Evolutionary conservation across 257 asterid genomes (phyloP), one percentile per base, ranked within the genome.

Genomic region (Penstemon davidsonii): DNA sequence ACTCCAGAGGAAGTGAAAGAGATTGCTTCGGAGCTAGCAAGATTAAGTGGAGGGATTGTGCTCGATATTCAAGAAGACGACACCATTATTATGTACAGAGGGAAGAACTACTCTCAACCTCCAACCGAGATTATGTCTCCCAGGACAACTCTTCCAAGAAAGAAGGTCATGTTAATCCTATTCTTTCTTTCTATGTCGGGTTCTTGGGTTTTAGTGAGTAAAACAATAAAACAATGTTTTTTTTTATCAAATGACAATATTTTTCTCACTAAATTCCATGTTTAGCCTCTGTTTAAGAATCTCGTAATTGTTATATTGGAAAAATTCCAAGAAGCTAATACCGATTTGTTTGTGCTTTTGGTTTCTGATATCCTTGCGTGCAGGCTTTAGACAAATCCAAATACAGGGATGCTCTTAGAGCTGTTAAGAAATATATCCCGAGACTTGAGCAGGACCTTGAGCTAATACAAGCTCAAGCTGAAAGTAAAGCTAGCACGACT

Each of bases 81-180:
- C 75, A 91, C 96, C 19, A 83, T 94, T 67, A 88, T 94, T 19
- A 94, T 91, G 97, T 94, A 91, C 71, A 75, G 99, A 73, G 99
- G 99, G 77, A 94, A 94, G 79, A 94, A 94, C 70, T 94, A 94
- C 58, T 75, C 90, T 70, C 99, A 94, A 80, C 99, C 99, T 7
- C 97, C 97, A 7, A 91, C 97, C 0, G 99, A 94, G 88, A 94
- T 94, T 53, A 94, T 94, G 99, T 85, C 97, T 67, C 99, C 99
- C 5, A 79, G 96, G 64, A 54, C 71, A 78, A 91, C 96, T 62
- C 96, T 94, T 49, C 76, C 96, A 6, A 79, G 99, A 82, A 94
- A 86, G 82, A 94, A 91, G 99, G 97, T 93, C 39, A 13, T 9
- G 11, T 69, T 18, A 19, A 56, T 25, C 56, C 11, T 60, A 53